Percentiles rank a stretch among this genome's conserved stretches.
These are phyloP conservation scores for Carpinus viminea DNA, from an alignment of 306 rosid species.

Conservation along the genomic window DNA sequence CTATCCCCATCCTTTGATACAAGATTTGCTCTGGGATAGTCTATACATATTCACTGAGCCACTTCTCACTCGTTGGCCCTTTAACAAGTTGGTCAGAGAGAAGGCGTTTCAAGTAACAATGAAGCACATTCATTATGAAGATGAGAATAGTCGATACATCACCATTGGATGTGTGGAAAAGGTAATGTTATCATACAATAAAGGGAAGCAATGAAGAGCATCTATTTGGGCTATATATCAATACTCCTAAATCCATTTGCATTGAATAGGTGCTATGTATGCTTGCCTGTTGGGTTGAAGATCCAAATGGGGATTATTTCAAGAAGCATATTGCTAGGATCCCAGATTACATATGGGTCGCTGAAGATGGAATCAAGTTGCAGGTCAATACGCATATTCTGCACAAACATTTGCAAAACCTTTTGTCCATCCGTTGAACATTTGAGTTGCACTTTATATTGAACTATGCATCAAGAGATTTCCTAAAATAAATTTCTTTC, in stretches of 20 bases:
- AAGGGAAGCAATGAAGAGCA: background rate
- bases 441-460: background rate
- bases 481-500: background rate
- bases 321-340: constrained; percentile 72
- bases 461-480: background rate
- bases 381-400: constrained; percentile 36
- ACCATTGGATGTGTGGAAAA: no score
- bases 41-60: constrained; percentile 58
- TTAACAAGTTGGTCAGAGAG: constrained; percentile 53
- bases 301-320: constrained; percentile 67
- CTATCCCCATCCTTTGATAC: constrained; percentile 63
- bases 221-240: background rate
- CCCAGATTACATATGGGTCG: constrained; percentile 24
- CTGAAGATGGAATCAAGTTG: constrained; percentile 76
- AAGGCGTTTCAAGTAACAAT: constrained; percentile 63
- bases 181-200: no score
- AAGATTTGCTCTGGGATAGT: constrained; percentile 70
- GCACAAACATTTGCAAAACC: background rate
- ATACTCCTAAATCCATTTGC: background rate
- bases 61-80: constrained; percentile 69
- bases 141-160: no score
- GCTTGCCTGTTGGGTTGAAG: constrained; percentile 84
- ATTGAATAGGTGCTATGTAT: constrained; percentile 50
- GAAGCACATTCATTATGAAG: constrained; percentile 34
- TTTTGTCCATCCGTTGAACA: background rate